phyloP scores from a whole-genome alignment of 1,284 basidiomycete species.

The Apiotrichum veenhuisii region DNA sequence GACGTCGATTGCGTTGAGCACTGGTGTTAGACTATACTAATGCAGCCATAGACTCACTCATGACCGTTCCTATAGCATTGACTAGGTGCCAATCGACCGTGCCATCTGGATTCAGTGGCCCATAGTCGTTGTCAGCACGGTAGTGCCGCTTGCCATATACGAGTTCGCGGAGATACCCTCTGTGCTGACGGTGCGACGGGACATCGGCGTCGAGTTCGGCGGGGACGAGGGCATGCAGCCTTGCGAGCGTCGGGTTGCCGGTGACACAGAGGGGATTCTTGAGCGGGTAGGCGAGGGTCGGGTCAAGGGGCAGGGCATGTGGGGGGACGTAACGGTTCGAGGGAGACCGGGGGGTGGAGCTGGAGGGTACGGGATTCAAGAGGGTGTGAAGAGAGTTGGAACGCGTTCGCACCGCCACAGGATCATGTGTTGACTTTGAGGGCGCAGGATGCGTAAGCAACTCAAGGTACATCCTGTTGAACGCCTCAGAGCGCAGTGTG shows the following conservation, averaged over 20 bases:
- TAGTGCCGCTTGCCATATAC: conserved; percentile 34
- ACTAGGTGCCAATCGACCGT: conserved; percentile 40
- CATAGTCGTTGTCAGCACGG: conserved; percentile 34
- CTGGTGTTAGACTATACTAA: conserved; percentile 13
- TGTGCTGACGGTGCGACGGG: conserved; percentile 20
- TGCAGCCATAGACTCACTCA: conserved; percentile 30
- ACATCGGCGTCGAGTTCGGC: conserved; percentile 24
- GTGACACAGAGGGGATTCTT: conserved; percentile 9
- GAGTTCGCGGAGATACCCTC: conserved; percentile 33
- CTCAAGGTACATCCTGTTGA: conserved; percentile 22
- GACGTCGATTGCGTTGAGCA: conserved; percentile 35
- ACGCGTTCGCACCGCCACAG: neutral
- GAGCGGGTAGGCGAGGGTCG: conserved; percentile 14
- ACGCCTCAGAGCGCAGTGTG: conserved; percentile 23
- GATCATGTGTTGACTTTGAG: neutral
- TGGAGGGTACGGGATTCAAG: neutral
- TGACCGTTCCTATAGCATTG: conserved; percentile 40
- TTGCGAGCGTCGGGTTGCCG: conserved; percentile 22
- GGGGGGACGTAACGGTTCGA: conserved; percentile 3
- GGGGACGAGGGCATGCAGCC: conserved; percentile 28
- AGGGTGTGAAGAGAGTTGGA: neutral
- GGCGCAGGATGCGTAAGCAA: neutral
- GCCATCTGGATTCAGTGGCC: conserved; percentile 34
- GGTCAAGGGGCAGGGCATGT: neutral
- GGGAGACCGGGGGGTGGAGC: neutral